phyloP scores from a whole-genome alignment of 2,329 filamentous ascomycete genomes.

The Cladosporium cucumerinum region DNA sequence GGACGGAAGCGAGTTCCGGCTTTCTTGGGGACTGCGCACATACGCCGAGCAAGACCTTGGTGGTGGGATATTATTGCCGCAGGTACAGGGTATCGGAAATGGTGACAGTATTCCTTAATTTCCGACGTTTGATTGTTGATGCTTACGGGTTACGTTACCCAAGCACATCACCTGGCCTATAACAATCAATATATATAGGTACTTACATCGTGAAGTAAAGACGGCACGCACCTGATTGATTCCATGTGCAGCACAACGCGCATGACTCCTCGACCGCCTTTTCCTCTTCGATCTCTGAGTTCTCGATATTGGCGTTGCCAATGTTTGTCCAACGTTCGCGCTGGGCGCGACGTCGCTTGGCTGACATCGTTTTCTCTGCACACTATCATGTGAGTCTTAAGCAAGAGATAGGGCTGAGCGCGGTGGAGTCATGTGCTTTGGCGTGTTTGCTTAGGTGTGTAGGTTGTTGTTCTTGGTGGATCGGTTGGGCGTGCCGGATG shows the following conservation, averaged over 20 bases:
- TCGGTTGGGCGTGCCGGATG: background rate
- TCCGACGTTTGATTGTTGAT: background rate
- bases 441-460: background rate
- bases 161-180: background rate
- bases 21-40: background rate
- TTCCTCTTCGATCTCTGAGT: background rate
- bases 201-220: background rate
- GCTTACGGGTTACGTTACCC: background rate
- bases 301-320: background rate
- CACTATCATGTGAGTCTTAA: constrained; percentile 2
- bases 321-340: background rate
- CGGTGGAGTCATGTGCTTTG: background rate
- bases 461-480: background rate
- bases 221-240: background rate
- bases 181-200: too few relatives aligned
- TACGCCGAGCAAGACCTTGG: background rate
- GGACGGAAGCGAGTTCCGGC: background rate
- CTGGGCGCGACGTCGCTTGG: background rate
- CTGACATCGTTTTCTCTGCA: background rate
- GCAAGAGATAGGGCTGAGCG: constrained; percentile 1
- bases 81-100: background rate
- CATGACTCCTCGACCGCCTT: background rate
- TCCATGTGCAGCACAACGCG: background rate
- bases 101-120: background rate
- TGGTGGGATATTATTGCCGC: background rate